Conservation (phyloP, 148 eudicot species). For the Rhododendron ovatum region DNA sequence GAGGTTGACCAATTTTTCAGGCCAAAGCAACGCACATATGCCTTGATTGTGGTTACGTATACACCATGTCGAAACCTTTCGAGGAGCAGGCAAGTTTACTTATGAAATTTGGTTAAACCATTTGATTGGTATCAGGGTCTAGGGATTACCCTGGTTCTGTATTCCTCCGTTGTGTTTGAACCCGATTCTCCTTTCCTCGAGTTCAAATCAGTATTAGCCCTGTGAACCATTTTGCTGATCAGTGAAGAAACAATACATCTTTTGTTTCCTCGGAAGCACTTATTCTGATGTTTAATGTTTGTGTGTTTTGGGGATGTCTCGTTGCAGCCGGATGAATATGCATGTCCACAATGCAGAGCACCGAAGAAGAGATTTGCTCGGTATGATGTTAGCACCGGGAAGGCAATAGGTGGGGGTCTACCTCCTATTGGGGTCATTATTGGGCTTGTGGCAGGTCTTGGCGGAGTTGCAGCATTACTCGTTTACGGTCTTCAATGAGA, state of each 20-base stretch:
- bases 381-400: slow-evolving; percentile 84
- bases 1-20: slow-evolving; percentile 30
- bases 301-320: neutral
- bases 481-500: slow-evolving; percentile 85
- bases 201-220: neutral
- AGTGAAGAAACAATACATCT: neutral
- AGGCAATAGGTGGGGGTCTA: slow-evolving; percentile 75
- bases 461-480: slow-evolving; percentile 75
- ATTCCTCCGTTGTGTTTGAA: neutral
- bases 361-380: slow-evolving; percentile 95
- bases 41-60: slow-evolving; percentile 90
- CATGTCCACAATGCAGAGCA: slow-evolving; percentile 87
- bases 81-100: slow-evolving; percentile 75
- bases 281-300: neutral
- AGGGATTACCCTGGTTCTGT: neutral
- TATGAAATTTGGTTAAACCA: neutral
- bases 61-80: slow-evolving; percentile 68
- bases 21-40: slow-evolving; percentile 93
- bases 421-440: slow-evolving; percentile 89
- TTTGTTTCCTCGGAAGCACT: neutral
- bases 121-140: neutral
- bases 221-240: neutral
- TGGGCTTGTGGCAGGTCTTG: slow-evolving; percentile 80
- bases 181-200: neutral
- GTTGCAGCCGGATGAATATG: slow-evolving; percentile 76